A percentile compares a stretch with the other conserved stretches of the same genome.
phyloP scores from a whole-genome alignment of 495 filamentous ascomycete genomes.

The Hyaloscypha finlandica region DNA sequence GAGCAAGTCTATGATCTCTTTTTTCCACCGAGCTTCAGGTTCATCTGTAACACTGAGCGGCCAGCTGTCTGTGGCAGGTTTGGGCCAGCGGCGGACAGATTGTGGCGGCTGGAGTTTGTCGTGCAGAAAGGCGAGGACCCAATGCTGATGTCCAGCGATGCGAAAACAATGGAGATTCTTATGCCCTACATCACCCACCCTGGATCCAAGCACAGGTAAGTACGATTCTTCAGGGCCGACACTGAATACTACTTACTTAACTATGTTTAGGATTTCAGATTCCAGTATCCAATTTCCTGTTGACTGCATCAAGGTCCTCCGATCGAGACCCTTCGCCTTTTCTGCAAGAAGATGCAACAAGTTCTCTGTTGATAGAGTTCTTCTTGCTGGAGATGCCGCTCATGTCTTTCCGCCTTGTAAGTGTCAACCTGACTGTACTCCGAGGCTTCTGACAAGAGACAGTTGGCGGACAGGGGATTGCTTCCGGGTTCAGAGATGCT shows the following conservation, averaged over 20 bases:
- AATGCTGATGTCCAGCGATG: constrained; percentile 4
- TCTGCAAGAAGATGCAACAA: constrained; percentile 51
- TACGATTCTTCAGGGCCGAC: not conserved
- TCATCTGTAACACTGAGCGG: constrained; percentile 45
- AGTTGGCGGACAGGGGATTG: constrained; percentile 54
- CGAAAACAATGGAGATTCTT: constrained; percentile 9
- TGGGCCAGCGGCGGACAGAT: constrained; percentile 41
- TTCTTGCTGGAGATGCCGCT: constrained; percentile 54
- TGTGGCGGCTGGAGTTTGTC: constrained; percentile 54
- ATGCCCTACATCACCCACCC: constrained; percentile 14
- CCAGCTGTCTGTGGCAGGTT: constrained; percentile 52
- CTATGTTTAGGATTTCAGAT: not conserved
- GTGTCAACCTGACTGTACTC: not conserved
- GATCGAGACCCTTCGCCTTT: constrained; percentile 50
- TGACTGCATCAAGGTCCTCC: constrained; percentile 49
- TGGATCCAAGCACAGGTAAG: constrained; percentile 1
- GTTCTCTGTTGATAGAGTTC: constrained; percentile 49
- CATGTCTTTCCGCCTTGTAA: constrained; percentile 56
- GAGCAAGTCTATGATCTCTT: constrained; percentile 52
- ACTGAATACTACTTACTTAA: not conserved
- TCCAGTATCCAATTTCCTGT: constrained; percentile 15
- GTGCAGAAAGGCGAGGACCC: constrained; percentile 29
- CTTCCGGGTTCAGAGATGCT: constrained; percentile 39
- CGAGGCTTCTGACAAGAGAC: not conserved
- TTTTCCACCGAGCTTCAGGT: constrained; percentile 50